Base-by-base conservation (phyloP, 169 alveolate species). In the Plasmodium malariae region DNA sequence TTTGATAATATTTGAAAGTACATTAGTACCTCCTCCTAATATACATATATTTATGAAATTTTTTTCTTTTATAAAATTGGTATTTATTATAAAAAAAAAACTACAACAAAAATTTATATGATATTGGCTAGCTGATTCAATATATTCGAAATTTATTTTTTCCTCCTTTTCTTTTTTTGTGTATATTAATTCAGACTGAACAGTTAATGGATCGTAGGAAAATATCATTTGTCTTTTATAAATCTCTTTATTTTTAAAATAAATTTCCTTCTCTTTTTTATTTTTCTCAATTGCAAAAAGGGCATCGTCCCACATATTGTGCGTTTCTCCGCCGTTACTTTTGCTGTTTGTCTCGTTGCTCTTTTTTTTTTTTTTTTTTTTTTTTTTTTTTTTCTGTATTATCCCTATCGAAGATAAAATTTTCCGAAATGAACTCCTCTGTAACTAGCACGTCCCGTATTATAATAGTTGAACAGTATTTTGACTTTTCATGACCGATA, bases 161-260 rank as follows among this genome's bases (percentile, higher is more conserved):
- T 43, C 54, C 26, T 32, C 54, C 45, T 12, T 54, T 21, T 83
- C 32, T 19, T 67, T 57, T 26, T 11, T 37, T 19, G 92, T 86
- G 37, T 86, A 86, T 14, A 86, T 43, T 70, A 86, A 24, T 80
- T 93, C 96, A 9, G 95, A 92, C 37, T 93, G 96, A 5, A 93
- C 94, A 7, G 93, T 90, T 49, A 92, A 92, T 1, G 96, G 96
- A 55, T 91, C 92, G 68, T 87, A 92, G 1, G 96, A 88, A 62
- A 93, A 93, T n/a, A 93, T 91, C 94, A 93, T 88, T 87, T 93
- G 96, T 45, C 95, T 78, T 32, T 86, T 83, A 51, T 86, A 67
- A 45, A 93, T 76, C 21, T 89, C 92, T 72, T 57, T 72, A 5
- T 60, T 40, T 40, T 54, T 19, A 32, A 86, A 86, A 57, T 86